Base-by-base conservation (phyloP, 345 rosid genomes). In the Firmiana major region DNA sequence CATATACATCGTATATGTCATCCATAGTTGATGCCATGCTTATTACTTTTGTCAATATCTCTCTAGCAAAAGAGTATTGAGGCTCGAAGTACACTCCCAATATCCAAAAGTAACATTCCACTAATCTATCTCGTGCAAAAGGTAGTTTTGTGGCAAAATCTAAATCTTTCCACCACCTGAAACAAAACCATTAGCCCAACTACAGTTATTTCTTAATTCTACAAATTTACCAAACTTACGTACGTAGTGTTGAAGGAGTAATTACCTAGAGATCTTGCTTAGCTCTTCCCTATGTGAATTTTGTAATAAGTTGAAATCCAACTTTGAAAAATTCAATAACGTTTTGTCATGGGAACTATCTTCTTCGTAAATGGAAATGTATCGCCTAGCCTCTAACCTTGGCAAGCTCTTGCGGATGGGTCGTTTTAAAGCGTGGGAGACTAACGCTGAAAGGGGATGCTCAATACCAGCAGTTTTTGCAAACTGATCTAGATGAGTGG, bases 291-390 rank as follows among this genome's bases (percentile, higher is more conserved):
- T 77, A 36, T 81, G 81, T 4, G 48, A 7, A 10, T 68, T 24
- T 65, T 83, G 83, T 63, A 83, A 17, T 1, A 57, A 15, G 68
- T 77, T 81, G 77, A 86, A 86, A 43, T 83, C 86, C 17, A 83
- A 17, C 70, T 83, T 86, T 1, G 86, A 82, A 53, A 86, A 74
- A 0, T 48, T 67, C 3, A 84, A 63, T 0, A 86, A 57, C 8
- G 3, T 12, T 48, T 54, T 3, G 55, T 79, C 73, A 15, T 31
- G 63, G 0, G 79, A 59, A 31, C 53, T 5, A 17, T 79, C 75
- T 40, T 7, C 42, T 40, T 40, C 8, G 0, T 40, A 40, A 6
- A 40, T 40, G 8, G 42, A 40, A 40, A 40, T 40, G 77, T 73
- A 81, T 21, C 65, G 38, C 69, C 78, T 24, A 2, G 81, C 65